phyloP scores from a whole-genome alignment of 768 basidiomycete species.

The Kwoniella sp. region DNA sequence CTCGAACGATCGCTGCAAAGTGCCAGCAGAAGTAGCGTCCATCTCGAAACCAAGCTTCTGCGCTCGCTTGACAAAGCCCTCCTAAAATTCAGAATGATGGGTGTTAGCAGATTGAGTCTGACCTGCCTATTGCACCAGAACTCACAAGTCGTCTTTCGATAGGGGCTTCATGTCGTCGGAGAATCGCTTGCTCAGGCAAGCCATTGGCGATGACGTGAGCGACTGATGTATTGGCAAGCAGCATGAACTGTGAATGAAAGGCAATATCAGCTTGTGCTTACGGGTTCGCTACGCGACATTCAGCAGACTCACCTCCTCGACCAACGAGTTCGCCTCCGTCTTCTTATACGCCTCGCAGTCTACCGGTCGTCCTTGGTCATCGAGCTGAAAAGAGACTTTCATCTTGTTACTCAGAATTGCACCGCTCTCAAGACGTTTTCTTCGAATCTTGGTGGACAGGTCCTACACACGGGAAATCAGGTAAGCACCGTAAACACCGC shows the following conservation, averaged over 20 bases:
- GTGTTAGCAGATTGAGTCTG: slow-evolving; percentile 55
- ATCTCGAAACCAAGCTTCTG: slow-evolving; percentile 78
- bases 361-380: slow-evolving; percentile 72
- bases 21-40: slow-evolving; percentile 74
- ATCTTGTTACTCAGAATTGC: slow-evolving; percentile 71
- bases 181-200: slow-evolving; percentile 93
- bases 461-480: slow-evolving; percentile 41
- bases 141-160: slow-evolving; percentile 75
- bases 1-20: slow-evolving; percentile 83
- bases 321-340: slow-evolving; percentile 73
- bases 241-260: slow-evolving; percentile 71
- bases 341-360: slow-evolving; percentile 72
- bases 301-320: slow-evolving; percentile 75
- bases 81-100: slow-evolving; percentile 58
- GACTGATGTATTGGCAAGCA: slow-evolving; percentile 83
- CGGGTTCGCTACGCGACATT: too few relatives aligned
- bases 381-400: slow-evolving; percentile 74
- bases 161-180: slow-evolving; percentile 90
- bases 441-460: slow-evolving; percentile 72
- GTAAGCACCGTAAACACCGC: background rate
- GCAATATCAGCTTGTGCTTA: background rate
- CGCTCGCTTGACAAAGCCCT: slow-evolving; percentile 75
- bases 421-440: slow-evolving; percentile 75
- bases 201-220: slow-evolving; percentile 92
- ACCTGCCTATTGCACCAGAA: background rate